These are phyloP conservation scores for Penicillium alfredii DNA, from an alignment of 495 filamentous ascomycete genomes.

Conservation along the genomic window DNA sequence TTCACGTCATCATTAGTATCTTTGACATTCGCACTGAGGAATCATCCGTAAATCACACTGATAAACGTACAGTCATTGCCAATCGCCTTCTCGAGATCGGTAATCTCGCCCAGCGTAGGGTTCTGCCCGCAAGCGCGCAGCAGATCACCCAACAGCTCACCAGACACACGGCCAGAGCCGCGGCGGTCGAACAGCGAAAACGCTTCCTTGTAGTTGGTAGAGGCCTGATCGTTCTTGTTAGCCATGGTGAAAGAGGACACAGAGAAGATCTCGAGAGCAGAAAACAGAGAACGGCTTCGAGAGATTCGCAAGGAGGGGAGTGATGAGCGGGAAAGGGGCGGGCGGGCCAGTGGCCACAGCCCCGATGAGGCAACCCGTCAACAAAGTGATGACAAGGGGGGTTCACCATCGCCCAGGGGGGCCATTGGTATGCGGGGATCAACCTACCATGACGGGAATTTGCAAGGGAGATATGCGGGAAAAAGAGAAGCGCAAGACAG, in stretches of 20 bases:
- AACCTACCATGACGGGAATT: no score
- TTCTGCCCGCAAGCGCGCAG: slow-evolving; percentile 97
- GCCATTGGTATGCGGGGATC: no score
- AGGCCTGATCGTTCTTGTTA: slow-evolving; percentile 61
- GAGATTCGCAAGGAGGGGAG: slow-evolving; percentile 2
- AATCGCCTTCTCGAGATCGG: slow-evolving; percentile 78
- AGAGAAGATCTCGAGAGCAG: no score
- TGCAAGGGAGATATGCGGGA: no score
- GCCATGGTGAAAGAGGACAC: slow-evolving; percentile 22
- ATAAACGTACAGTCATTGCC: slow-evolving; percentile 76
- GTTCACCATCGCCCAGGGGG: no score
- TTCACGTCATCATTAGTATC: slow-evolving; percentile 1
- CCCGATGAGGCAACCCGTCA: slow-evolving; percentile 8
- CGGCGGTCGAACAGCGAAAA: slow-evolving; percentile 99
- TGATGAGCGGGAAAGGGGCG: neutral
- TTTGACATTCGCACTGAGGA: neutral
- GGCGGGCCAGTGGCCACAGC: neutral
- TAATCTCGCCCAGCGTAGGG: slow-evolving; percentile 86
- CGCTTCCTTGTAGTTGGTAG: slow-evolving; percentile 99
- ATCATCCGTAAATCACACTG: no score
- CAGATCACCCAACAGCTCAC: slow-evolving; percentile 85
- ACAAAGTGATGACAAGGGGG: no score
- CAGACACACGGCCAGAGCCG: slow-evolving; percentile 80
- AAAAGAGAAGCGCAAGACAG: no score
- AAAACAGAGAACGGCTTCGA: neutral